Evolutionary conservation across 768 basidiomycete species (phyloP).

Genomic region (Suillus placidus): DNA sequence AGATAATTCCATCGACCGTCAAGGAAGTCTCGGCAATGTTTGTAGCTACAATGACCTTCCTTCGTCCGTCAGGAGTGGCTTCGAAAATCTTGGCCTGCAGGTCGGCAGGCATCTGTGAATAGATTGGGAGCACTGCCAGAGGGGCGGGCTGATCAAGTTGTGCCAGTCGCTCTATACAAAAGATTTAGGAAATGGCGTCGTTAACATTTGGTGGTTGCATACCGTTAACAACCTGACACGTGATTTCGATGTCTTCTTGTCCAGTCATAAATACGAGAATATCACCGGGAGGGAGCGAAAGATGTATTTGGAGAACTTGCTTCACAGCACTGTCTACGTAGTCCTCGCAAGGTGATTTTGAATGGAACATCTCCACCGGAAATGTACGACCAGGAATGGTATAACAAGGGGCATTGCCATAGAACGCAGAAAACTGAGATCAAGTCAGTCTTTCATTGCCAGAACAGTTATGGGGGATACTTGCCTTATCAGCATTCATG

Average conservation of each 20-base stretch:
- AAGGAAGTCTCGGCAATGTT: slow-evolving; percentile 99
- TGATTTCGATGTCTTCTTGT: slow-evolving; percentile 98
- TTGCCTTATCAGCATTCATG: slow-evolving; percentile 98
- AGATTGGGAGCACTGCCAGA: slow-evolving; percentile 93
- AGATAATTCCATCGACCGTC: slow-evolving; percentile 97
- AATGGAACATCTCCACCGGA: slow-evolving; percentile 94
- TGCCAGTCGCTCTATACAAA: slow-evolving; percentile 73
- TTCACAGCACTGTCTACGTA: slow-evolving; percentile 99
- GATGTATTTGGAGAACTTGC: slow-evolving; percentile 95
- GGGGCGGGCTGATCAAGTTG: slow-evolving; percentile 91
- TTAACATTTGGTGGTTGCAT: slow-evolving; percentile 19
- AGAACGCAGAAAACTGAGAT: slow-evolving; percentile 91
- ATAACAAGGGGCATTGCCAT: slow-evolving; percentile 92
- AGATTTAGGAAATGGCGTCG: background rate
- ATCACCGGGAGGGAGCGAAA: slow-evolving; percentile 91
- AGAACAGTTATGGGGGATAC: slow-evolving; percentile 12
- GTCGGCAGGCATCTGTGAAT: slow-evolving; percentile 99
- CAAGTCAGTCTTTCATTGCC: background rate
- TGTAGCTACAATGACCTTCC: slow-evolving; percentile 98
- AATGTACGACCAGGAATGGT: slow-evolving; percentile 96
- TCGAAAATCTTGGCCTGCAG: slow-evolving; percentile 98
- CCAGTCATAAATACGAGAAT: slow-evolving; percentile 99
- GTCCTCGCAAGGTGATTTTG: slow-evolving; percentile 98
- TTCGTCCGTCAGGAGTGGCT: slow-evolving; percentile 87
- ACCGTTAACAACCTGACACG: slow-evolving; percentile 94